phyloP scores from a whole-genome alignment of 768 basidiomycete species.

The Suillus cothurnatus region DNA sequence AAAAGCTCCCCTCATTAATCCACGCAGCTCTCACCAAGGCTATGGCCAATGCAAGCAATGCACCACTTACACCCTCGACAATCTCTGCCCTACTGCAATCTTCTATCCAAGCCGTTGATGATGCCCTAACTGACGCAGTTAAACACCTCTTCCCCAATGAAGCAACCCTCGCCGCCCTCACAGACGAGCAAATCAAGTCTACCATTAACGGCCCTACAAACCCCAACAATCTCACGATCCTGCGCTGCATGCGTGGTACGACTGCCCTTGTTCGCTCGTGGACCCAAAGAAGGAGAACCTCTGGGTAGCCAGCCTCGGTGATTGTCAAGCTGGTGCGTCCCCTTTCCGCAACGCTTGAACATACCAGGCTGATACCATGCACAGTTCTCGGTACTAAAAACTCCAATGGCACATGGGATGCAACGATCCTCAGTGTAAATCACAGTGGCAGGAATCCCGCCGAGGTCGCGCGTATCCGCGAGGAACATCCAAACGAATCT shows the following conservation, averaged over 20 bases:
- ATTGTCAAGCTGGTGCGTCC: conserved; percentile 52
- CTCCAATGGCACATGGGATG: conserved; percentile 38
- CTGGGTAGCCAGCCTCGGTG: conserved; percentile 61
- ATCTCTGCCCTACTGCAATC: conserved; percentile 37
- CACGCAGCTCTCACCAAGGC: conserved; percentile 28
- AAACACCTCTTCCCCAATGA: conserved; percentile 45
- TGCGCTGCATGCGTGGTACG: conserved; percentile 52
- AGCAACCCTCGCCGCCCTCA: conserved; percentile 30
- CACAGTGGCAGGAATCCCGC: conserved; percentile 50
- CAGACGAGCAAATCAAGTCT: conserved; percentile 40
- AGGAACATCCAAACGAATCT: conserved; percentile 49
- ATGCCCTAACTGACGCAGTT: conserved; percentile 38
- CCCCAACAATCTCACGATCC: conserved; percentile 36
- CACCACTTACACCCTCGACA: conserved; percentile 12
- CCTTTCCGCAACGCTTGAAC: neutral
- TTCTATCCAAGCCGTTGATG: conserved; percentile 42
- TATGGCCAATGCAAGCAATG: conserved; percentile 8
- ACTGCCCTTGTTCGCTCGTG: conserved; percentile 52
- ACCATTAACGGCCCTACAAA: conserved; percentile 42
- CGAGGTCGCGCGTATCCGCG: conserved; percentile 43
- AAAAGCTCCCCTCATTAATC: conserved; percentile 36
- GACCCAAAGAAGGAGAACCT: conserved; percentile 45
- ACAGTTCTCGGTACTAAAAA: conserved; percentile 45
- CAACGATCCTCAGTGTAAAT: conserved; percentile 44
- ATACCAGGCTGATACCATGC: neutral